Evolutionary conservation across 306 rosid genomes (phyloP), one percentile per base, ranked within the genome.

Genomic region (Castanospermum australe): DNA sequence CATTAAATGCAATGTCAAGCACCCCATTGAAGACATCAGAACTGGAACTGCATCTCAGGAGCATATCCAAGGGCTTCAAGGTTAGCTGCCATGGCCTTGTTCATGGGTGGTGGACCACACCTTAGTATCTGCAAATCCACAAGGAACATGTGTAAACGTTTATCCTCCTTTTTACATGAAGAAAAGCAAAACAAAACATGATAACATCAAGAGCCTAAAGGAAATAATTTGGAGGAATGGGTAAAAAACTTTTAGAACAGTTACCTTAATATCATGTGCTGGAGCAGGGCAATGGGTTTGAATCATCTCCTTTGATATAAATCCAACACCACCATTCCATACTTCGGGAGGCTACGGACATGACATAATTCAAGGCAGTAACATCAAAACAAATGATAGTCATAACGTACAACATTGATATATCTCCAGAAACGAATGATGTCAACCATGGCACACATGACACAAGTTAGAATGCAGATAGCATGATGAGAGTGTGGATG

Each of bases 71-170:
- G 83, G 69, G 86, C 88, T 0, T 93, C 95, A 13, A 95, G 98
- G 83, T 91, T 90, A 75, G 76, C 92, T 30, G 86, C 90, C 98
- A 95, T 93, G 66, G 97, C 99, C 86, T 95, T 95, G 94, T 95
- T 95, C 99, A 95, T 95, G 0, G 98, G 98, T 8, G 99, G 99
- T 2, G 99, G 98, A 7, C 99, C 99, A 11, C 99, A 95, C 79
- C 99, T 86, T 61, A 95, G 74, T 55, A 95, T 83, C 99, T 95
- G 88, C 85, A 86, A 25, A 61, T 77, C 65, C 20, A 13, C 62
- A 47, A 47, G 2, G 20, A 45, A 18, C 68, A 36, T 21, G 22
- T 11, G 38, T 8, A 22, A 68, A 81, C 79, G 30, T 57, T 30
- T 41, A 44, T 77, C 77, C 75, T 61, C 61, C 47, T 82, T 59